Evolutionary conservation across 1,139 yeast species (phyloP).

Genomic region (Zygosaccharomyces sapae): DNA sequence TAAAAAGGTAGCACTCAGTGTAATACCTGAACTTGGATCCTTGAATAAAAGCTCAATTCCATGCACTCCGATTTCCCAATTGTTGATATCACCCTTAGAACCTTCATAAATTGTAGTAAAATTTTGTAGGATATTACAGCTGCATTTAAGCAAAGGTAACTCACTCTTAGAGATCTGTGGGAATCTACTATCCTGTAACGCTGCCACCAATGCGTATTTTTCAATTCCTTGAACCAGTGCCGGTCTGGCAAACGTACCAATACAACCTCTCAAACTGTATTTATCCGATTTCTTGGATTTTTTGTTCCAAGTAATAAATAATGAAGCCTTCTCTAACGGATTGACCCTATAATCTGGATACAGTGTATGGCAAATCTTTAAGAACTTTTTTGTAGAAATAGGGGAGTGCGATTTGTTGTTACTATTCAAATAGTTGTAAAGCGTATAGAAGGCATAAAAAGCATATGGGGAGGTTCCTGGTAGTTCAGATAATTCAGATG

Average conservation of each 20-base stretch:
- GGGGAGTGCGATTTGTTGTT: neutral
- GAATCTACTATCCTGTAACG: conserved; percentile 75
- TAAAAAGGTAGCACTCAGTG: conserved; percentile 70
- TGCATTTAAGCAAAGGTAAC: conserved; percentile 42
- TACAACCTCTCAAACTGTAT: conserved; percentile 74
- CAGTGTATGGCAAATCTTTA: conserved; percentile 15
- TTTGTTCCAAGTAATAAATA: conserved; percentile 86
- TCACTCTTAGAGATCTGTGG: conserved; percentile 58
- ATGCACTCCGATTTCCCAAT: conserved; percentile 81
- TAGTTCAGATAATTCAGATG: conserved; percentile 1
- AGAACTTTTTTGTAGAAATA: conserved; percentile 14
- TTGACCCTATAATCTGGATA: conserved; percentile 19
- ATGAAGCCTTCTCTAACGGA: conserved; percentile 43
- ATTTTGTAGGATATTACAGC: conserved; percentile 38
- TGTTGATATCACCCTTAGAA: conserved; percentile 37
- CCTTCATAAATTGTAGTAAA: conserved; percentile 29
- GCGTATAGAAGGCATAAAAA: conserved; percentile 30
- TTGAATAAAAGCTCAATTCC: conserved; percentile 59
- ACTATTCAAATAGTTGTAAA: conserved; percentile 9
- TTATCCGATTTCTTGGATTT: conserved; percentile 21
- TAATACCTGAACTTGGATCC: conserved; percentile 40
- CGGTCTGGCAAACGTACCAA: conserved; percentile 68
- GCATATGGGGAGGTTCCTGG: conserved; percentile 30
- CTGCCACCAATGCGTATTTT: conserved; percentile 63
- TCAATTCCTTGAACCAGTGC: conserved; percentile 55